These are phyloP conservation scores for Rhizoclosmatium globosum DNA, from an alignment of 192 early-diverging fungal genomes.

Conservation along the genomic window DNA sequence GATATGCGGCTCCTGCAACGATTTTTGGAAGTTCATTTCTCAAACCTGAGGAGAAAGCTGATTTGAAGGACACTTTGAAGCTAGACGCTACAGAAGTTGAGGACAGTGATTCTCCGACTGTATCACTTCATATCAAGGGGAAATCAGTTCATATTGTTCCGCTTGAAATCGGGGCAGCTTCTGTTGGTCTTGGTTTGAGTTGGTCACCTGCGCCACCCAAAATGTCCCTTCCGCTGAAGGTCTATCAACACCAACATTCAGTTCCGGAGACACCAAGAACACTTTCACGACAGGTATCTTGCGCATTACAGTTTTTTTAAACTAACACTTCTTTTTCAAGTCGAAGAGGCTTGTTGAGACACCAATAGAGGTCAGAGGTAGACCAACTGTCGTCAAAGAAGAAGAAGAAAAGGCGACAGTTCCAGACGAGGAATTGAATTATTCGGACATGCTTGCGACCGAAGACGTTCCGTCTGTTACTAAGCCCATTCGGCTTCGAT, in stretches of 20 bases:
- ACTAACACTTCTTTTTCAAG: not conserved
- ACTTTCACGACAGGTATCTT: conserved; percentile 18
- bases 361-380: too few relatives aligned
- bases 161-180: conserved; percentile 34
- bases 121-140: conserved; percentile 25
- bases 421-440: not conserved
- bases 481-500: not conserved
- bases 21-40: not conserved
- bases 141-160: conserved; percentile 40
- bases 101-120: not conserved
- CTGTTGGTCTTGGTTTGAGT: conserved; percentile 40
- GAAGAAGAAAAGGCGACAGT: not conserved
- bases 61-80: not conserved
- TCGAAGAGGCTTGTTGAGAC: not conserved
- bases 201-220: conserved; percentile 49
- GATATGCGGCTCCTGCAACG: not conserved
- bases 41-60: not conserved
- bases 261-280: conserved; percentile 33
- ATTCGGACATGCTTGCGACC: not conserved
- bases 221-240: conserved; percentile 26
- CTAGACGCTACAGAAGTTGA: not conserved
- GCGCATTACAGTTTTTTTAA: not conserved
- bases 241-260: conserved; percentile 26
- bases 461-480: not conserved
- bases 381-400: not conserved